Percentiles rank a stretch among this genome's conserved stretches.
phyloP scores from a whole-genome alignment of 176 grass and related monocot genomes.

The Eleusine coracana region DNA sequence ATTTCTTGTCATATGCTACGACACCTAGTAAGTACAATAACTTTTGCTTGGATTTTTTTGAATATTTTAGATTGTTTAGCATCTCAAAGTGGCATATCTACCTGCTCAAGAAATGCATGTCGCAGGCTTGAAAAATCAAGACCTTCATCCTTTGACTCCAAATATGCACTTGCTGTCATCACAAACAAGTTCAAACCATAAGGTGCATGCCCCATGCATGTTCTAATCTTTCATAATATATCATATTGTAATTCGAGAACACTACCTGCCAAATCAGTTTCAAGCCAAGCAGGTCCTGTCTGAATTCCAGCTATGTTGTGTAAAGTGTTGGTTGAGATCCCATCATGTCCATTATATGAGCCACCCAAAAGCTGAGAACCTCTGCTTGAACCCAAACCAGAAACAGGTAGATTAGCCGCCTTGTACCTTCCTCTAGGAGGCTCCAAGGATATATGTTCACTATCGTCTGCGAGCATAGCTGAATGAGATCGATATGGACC shows the following conservation, averaged over 20 bases:
- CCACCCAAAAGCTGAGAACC: slow-evolving; percentile 62
- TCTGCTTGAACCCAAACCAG: slow-evolving; percentile 81
- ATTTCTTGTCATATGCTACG: background rate
- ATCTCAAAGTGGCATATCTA: slow-evolving; percentile 37
- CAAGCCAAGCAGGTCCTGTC: slow-evolving; percentile 67
- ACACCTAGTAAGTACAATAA: background rate
- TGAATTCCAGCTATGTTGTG: slow-evolving; percentile 53
- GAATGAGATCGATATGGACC: slow-evolving; percentile 58
- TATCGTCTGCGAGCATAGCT: slow-evolving; percentile 53
- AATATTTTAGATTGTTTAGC: slow-evolving; percentile 10
- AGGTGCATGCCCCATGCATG: slow-evolving; percentile 19
- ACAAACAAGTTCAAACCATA: slow-evolving; percentile 54
- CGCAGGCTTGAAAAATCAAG: slow-evolving; percentile 70
- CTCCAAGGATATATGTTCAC: slow-evolving; percentile 60
- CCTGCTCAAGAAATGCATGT: slow-evolving; percentile 87
- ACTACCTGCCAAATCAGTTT: slow-evolving; percentile 82
- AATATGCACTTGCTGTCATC: slow-evolving; percentile 65
- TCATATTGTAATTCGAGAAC: slow-evolving; percentile 37
- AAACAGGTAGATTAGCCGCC: slow-evolving; percentile 49
- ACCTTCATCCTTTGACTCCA: slow-evolving; percentile 77
- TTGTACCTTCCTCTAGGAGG: slow-evolving; percentile 66
- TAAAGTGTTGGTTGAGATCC: slow-evolving; percentile 48
- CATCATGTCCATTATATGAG: slow-evolving; percentile 64
- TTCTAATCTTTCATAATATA: slow-evolving; percentile 12
- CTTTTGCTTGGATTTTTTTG: slow-evolving; percentile 13